phyloP scores from a whole-genome alignment of 257 asterid species.

The Plantago ovata region DNA sequence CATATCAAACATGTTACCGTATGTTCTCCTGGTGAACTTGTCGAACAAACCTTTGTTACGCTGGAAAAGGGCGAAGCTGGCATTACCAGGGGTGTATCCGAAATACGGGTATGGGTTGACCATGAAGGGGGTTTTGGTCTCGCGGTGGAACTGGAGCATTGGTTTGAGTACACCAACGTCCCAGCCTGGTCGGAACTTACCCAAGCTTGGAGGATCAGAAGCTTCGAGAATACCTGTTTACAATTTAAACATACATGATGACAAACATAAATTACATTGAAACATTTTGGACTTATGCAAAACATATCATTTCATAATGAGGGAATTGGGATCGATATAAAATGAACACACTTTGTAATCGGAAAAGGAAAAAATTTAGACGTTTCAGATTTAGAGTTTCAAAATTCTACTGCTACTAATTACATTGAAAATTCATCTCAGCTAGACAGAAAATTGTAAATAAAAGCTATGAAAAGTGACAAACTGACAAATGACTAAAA shows the following conservation, averaged over 20 bases:
- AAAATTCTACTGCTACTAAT: too few relatives aligned
- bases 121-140: constrained; percentile 71
- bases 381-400: too few relatives aligned
- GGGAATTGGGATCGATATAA: too few relatives aligned
- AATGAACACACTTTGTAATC: too few relatives aligned
- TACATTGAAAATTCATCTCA: too few relatives aligned
- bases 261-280: background rate
- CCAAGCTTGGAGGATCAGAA: constrained; percentile 66
- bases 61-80: constrained; percentile 44
- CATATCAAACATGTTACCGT: constrained; percentile 74
- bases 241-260: background rate
- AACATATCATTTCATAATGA: too few relatives aligned
- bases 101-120: constrained; percentile 92
- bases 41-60: constrained; percentile 38
- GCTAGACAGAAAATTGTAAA: too few relatives aligned
- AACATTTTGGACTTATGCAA: background rate
- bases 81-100: constrained; percentile 47
- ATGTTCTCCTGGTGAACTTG: constrained; percentile 28
- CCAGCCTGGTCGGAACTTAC: constrained; percentile 77
- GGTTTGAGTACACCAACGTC: constrained; percentile 65
- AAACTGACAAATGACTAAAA: too few relatives aligned
- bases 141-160: constrained; percentile 53
- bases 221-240: constrained; percentile 41
- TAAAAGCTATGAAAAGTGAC: too few relatives aligned
- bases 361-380: too few relatives aligned